phyloP scores from a whole-genome alignment of 2,329 filamentous ascomycete genomes.

The Colletotrichum paranaense region DNA sequence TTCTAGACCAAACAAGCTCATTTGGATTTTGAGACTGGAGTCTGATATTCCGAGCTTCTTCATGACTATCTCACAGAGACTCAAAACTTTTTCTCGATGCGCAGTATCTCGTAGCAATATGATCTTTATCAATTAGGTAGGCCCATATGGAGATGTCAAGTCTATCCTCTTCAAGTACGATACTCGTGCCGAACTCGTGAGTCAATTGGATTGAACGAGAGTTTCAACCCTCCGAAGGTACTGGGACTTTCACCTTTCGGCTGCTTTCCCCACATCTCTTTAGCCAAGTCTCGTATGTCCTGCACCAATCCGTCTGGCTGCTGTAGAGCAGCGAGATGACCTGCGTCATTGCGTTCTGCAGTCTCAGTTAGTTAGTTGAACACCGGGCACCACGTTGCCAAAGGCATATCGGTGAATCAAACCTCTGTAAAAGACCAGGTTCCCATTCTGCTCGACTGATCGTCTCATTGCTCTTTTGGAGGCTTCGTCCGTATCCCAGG shows the following conservation, averaged over 20 bases:
- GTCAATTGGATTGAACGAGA: neutral
- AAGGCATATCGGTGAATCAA: neutral
- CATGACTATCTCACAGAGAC: neutral
- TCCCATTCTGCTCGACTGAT: constrained; percentile 18
- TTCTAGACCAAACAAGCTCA: neutral
- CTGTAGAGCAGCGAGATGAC: constrained; percentile 38
- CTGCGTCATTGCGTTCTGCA: constrained; percentile 36
- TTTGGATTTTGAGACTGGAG: neutral
- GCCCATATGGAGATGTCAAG: neutral
- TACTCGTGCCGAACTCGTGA: constrained; percentile 1
- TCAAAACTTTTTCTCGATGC: neutral
- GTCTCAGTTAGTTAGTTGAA: neutral
- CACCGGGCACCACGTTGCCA: neutral
- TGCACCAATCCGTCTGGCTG: constrained; percentile 15
- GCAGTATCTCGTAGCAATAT: neutral
- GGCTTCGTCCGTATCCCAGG: constrained; percentile 30
- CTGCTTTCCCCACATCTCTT: neutral
- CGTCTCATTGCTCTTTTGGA: constrained; percentile 33
- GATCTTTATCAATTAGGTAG: neutral
- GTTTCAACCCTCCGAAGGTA: neutral
- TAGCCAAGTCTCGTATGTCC: constrained; percentile 23
- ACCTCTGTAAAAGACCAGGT: constrained; percentile 38
- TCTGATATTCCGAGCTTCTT: neutral
- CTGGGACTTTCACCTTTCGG: neutral
- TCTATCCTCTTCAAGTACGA: neutral